phyloP scores from a whole-genome alignment of 208 protist genomes.

The Leishmania mexicana region DNA sequence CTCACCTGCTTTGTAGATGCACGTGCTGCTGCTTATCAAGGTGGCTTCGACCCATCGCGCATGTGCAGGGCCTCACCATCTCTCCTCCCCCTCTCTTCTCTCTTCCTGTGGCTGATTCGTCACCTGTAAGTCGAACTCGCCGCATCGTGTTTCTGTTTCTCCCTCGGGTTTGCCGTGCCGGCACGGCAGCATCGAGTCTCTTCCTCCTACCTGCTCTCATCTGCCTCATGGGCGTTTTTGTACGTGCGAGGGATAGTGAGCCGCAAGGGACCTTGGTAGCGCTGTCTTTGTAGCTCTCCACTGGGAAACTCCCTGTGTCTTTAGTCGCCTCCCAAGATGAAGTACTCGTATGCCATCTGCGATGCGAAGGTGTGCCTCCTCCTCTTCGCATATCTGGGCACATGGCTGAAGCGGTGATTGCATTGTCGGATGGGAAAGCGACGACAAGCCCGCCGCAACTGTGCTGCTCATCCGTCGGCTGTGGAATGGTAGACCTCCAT shows the following conservation, averaged over 20 bases:
- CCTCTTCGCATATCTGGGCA: background rate
- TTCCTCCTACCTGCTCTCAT: background rate
- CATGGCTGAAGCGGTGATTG: background rate
- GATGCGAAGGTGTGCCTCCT: background rate
- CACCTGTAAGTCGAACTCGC: background rate
- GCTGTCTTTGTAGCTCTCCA: background rate
- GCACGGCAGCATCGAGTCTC: background rate
- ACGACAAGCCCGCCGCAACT: slow-evolving; percentile 20
- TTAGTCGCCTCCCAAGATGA: background rate
- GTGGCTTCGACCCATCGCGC: background rate
- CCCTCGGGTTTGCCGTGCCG: background rate
- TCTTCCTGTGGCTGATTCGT: background rate
- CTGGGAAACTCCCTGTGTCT: background rate
- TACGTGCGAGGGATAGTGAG: background rate
- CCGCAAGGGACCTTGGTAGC: background rate
- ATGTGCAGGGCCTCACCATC: background rate
- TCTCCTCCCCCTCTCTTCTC: background rate
- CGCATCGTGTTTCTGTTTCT: background rate
- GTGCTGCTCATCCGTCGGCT: slow-evolving; percentile 72
- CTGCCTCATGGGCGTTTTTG: background rate
- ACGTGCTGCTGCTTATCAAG: background rate
- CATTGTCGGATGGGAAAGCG: background rate
- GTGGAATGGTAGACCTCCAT: slow-evolving; percentile 92
- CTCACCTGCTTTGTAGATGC: background rate
- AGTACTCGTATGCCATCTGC: background rate